Conservation (phyloP, 176 grass and related monocot species). For the Zoysia pacifica region DNA sequence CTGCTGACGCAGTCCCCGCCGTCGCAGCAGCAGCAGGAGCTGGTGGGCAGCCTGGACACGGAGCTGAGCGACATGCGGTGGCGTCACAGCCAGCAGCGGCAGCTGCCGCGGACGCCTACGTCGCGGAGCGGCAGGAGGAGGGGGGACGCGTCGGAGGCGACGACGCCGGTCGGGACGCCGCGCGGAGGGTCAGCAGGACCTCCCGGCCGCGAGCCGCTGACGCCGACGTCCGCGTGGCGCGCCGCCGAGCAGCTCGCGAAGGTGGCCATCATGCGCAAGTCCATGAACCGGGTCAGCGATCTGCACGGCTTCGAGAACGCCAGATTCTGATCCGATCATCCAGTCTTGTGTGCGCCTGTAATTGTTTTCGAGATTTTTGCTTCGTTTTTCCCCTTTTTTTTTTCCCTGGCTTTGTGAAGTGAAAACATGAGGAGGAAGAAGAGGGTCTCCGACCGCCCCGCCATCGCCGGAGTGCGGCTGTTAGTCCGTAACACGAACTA, state of each 20-base stretch:
- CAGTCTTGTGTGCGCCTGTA: too few species aligned
- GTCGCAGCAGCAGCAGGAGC: conserved; percentile 49
- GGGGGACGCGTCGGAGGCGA: too few species aligned
- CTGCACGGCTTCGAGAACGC: conserved; percentile 98
- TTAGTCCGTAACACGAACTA: not conserved
- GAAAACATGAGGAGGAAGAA: not conserved
- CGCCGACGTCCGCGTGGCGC: conserved; percentile 91
- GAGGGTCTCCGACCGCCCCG: not conserved
- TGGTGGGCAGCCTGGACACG: conserved; percentile 59
- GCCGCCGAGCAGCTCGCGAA: conserved; percentile 96
- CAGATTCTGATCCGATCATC: conserved; percentile 53
- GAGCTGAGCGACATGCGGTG: conserved; percentile 69
- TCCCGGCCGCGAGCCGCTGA: conserved; percentile 42
- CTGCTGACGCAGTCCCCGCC: conserved; percentile 62
- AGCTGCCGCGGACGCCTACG: not conserved
- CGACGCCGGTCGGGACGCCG: conserved; percentile 18
- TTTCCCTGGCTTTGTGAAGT: not conserved
- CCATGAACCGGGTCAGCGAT: conserved; percentile 84
- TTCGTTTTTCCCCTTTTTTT: not conserved
- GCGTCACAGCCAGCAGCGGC: conserved; percentile 40
- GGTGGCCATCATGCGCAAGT: conserved; percentile 94
- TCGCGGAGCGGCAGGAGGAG: conserved; percentile 18
- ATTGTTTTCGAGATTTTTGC: not conserved
- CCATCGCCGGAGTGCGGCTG: not conserved
- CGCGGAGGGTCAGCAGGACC: conserved; percentile 6